Conservation (phyloP, 192 early-diverging fungal genomes). For the Helicostylum pulchrum region DNA sequence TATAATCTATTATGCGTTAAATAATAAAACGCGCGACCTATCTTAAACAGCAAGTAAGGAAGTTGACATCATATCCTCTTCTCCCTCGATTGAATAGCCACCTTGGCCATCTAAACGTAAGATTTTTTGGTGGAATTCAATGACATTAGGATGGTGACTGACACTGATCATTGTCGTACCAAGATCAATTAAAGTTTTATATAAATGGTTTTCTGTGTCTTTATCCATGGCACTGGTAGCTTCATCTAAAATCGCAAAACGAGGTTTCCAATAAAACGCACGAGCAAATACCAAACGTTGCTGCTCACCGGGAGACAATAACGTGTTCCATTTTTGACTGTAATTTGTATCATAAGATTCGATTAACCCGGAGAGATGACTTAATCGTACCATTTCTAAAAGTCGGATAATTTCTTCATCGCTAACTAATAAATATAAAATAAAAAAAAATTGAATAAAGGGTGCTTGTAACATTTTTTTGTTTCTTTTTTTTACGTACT, state of each 20-base stretch:
- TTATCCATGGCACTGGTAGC: constrained; percentile 66
- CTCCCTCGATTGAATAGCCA: constrained; percentile 17
- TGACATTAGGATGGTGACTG: constrained; percentile 66
- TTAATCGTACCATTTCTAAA: constrained; percentile 36
- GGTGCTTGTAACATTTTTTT: too few relatives aligned
- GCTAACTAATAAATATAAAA: constrained; percentile 39
- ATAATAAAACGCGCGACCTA: neutral
- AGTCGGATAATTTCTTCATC: constrained; percentile 42
- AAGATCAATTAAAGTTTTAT: constrained; percentile 52
- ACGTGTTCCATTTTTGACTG: constrained; percentile 57
- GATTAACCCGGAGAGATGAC: constrained; percentile 37
- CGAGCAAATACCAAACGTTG: constrained; percentile 69
- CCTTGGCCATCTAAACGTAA: constrained; percentile 43
- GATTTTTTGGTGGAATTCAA: constrained; percentile 44
- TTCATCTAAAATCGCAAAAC: constrained; percentile 75
- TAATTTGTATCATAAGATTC: constrained; percentile 44
- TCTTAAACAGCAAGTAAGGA: constrained; percentile 5
- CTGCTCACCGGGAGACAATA: constrained; percentile 76
- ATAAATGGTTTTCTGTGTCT: constrained; percentile 49
- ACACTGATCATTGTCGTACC: constrained; percentile 90
- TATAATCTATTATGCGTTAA: neutral
- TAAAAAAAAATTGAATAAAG: too few relatives aligned
- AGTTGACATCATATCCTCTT: neutral
- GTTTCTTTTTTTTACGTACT: too few relatives aligned
- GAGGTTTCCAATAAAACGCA: constrained; percentile 66